Base-by-base conservation (phyloP, 768 basidiomycete genomes). In the Imleria badia region DNA sequence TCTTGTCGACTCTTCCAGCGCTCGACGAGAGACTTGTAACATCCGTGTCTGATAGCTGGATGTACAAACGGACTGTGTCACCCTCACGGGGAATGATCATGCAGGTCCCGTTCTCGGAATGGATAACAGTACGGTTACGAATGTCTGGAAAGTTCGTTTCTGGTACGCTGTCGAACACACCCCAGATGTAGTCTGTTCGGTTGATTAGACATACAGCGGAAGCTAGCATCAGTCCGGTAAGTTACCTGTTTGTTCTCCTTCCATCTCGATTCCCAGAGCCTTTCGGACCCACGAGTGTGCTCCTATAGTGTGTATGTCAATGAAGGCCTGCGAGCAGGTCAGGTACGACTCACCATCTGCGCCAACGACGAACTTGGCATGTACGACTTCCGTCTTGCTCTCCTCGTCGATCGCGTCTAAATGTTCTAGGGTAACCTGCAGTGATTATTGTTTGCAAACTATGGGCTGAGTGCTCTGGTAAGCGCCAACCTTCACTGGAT, bases 81-180 rank as follows among this genome's bases (percentile, higher is more conserved):
- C 73, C 80, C 63, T 88, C 85, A 33, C 89, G 79, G 0, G 89
- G 89, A 47, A 92, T 88, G 42, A 88, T 65, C 83, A 91, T 85
- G 53, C 85, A 82, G 0, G 85, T 82, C 1, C 87, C 85, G 45
- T 81, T 77, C 35, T 77, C 76, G 0, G 88, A 89, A 66, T 91
- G 88, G n/a, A 91, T 80, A 0, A 73, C 82, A 45, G 75, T 74
- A 58, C 75, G 78, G 52, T 83, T 84, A 17, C 89, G 82, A 55
- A 88, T 84, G 65, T 91, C 88, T 0, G 90, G 90, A 55, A 91
- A 89, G 63, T 90, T 75, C 2, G 88, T 89, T n/a, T 84, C 78
- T 0, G 85, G 85, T 23, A 81, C 62, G 46, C 82, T 74, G 68
- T 91, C 91, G 19, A 91, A 71, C 4, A 93, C 91, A 3, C 91